Conservation (phyloP, 257 asterid species). For the Jacaranda mimosifolia region DNA sequence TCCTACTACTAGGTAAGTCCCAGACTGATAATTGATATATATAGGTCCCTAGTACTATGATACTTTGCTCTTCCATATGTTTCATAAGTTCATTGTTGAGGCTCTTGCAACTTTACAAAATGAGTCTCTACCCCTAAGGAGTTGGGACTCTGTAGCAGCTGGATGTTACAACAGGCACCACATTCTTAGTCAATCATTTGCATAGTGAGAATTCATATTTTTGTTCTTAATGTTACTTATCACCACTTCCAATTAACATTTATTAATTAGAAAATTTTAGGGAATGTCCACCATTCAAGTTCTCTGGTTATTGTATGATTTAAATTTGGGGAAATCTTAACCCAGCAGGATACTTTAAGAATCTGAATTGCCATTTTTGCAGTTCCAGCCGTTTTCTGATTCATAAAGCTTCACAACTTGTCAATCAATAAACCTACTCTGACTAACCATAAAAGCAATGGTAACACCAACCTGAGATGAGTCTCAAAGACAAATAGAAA, state of each 20-base stretch:
- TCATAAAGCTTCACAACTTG: neutral
- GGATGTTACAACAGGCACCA: no score
- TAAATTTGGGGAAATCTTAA: neutral
- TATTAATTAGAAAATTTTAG: neutral
- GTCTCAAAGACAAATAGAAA: neutral
- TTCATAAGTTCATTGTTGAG: no score
- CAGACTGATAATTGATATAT: no score
- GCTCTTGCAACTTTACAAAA: no score
- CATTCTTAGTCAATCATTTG: neutral
- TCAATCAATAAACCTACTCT: no score
- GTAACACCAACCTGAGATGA: no score
- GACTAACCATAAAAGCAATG: no score
- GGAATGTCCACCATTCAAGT: neutral
- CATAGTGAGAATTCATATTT: neutral
- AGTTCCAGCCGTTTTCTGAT: neutral
- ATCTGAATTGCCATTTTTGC: slow-evolving; percentile 12
- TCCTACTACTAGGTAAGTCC: no score
- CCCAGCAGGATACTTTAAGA: neutral
- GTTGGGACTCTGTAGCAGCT: no score
- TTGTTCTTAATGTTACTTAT: neutral
- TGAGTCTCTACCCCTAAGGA: no score
- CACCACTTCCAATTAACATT: neutral
- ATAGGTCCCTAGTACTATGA: no score
- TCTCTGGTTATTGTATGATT: neutral
- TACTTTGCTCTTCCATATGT: no score